phyloP scores from a whole-genome alignment of 306 rosid species.

The Vicia sativa region DNA sequence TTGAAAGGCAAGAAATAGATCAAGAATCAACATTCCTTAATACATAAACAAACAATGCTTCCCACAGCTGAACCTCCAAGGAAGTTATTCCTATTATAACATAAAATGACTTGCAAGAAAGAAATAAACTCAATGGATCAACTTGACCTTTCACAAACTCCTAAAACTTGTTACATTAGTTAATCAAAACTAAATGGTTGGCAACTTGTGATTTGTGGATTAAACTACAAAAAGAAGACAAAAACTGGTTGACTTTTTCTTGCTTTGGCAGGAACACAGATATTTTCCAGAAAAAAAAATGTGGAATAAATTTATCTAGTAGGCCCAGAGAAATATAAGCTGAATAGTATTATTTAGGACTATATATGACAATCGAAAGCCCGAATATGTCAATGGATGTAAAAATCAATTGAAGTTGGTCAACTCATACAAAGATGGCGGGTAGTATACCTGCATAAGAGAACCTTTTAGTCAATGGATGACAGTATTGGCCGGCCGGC shows the following conservation, averaged over 20 bases:
- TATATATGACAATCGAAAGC: conserved; percentile 17
- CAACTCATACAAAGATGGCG: conserved; percentile 23
- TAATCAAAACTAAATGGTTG: conserved; percentile 2
- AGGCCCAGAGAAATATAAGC: conserved; percentile 23
- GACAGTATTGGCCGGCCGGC: conserved; percentile 3
- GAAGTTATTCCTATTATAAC: conserved; percentile 43
- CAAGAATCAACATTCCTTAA: conserved; percentile 17
- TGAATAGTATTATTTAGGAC: neutral
- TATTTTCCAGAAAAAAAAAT: neutral
- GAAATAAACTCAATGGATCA: conserved; percentile 18
- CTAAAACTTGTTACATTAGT: conserved; percentile 17
- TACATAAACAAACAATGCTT: conserved; percentile 36
- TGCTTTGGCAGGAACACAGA: conserved; percentile 8
- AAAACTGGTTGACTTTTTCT: conserved; percentile 14
- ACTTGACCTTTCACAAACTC: conserved; percentile 31
- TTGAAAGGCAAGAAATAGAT: conserved; percentile 31
- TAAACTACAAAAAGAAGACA: conserved; percentile 29
- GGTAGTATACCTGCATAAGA: conserved; percentile 7
- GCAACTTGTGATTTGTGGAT: conserved; percentile 21
- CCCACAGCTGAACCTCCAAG: conserved; percentile 32
- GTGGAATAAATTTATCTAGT: conserved; percentile 19
- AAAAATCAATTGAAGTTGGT: conserved; percentile 16
- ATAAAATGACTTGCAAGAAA: conserved; percentile 34
- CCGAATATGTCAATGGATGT: neutral
- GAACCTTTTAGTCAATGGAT: neutral